phyloP scores from a whole-genome alignment of 768 basidiomycete genomes.

The Termitomyces sp. region DNA sequence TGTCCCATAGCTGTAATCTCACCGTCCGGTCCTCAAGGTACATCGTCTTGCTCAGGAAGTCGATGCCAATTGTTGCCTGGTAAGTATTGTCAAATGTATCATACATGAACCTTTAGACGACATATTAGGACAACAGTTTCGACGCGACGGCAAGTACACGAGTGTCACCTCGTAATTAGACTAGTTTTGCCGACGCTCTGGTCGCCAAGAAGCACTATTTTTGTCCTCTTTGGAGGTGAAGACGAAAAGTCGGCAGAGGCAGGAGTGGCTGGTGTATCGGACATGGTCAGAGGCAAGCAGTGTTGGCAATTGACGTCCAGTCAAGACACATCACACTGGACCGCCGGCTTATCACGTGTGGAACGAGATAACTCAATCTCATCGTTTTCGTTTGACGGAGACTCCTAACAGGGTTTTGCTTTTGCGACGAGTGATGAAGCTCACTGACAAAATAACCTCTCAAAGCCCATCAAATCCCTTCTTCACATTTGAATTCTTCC shows the following conservation, averaged over 20 bases:
- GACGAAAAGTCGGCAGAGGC: slow-evolving; percentile 81
- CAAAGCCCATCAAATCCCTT: slow-evolving; percentile 53
- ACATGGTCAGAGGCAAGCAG: slow-evolving; percentile 23
- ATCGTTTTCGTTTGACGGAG: not conserved
- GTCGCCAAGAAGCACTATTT: slow-evolving; percentile 94
- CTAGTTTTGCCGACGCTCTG: slow-evolving; percentile 99
- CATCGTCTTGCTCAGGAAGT: slow-evolving; percentile 99
- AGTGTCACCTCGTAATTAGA: slow-evolving; percentile 84
- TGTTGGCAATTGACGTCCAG: slow-evolving; percentile 3
- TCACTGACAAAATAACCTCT: slow-evolving; percentile 60
- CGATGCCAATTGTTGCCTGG: slow-evolving; percentile 96
- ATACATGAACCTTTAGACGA: slow-evolving; percentile 80
- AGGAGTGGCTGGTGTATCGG: slow-evolving; percentile 54
- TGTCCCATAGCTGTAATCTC: slow-evolving; percentile 97
- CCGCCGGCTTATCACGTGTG: slow-evolving; percentile 13
- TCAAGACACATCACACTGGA: slow-evolving; percentile 9
- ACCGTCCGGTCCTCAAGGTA: slow-evolving; percentile 98
- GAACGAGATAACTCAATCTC: slow-evolving; percentile 5
- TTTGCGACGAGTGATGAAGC: slow-evolving; percentile 49
- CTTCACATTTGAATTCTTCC: slow-evolving; percentile 96
- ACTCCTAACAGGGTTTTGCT: not conserved
- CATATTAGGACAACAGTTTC: slow-evolving; percentile 2
- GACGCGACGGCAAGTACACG: slow-evolving; percentile 4
- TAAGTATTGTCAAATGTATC: slow-evolving; percentile 99
- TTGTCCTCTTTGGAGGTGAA: slow-evolving; percentile 88